Conservation (phyloP, 306 rosid species). For the Trifolium fragiferum region DNA sequence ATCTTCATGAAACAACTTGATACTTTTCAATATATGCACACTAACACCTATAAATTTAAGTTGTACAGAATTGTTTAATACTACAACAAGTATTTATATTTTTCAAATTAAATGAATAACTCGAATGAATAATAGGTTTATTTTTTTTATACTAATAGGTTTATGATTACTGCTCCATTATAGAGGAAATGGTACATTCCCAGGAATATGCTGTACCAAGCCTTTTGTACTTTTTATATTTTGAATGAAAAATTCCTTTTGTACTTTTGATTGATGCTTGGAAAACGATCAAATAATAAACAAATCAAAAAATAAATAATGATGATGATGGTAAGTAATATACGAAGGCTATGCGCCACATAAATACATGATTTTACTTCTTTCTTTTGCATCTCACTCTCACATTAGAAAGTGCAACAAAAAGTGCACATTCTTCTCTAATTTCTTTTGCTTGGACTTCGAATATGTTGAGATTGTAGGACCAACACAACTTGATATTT, state of each 20-base stretch:
- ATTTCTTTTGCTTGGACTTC: constrained; percentile 3
- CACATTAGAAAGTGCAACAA: constrained; percentile 46
- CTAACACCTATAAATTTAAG: no score
- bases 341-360: constrained; percentile 75
- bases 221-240: constrained; percentile 28
- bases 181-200: constrained; percentile 55
- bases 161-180: constrained; percentile 24
- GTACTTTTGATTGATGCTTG: constrained; percentile 30
- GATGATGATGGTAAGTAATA: constrained; percentile 24
- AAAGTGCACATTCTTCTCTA: constrained; percentile 14
- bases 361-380: constrained; percentile 38
- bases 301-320: neutral
- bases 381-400: constrained; percentile 33
- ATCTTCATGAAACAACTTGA: no score
- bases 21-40: no score
- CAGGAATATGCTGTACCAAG: constrained; percentile 65
- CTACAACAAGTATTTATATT: no score
- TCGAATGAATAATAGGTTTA: no score
- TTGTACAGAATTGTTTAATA: no score
- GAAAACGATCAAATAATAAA: neutral
- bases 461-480: neutral
- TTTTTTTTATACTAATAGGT: neutral
- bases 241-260: constrained; percentile 16
- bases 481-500: neutral
- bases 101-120: no score